Evolutionary conservation across 495 filamentous ascomycete genomes (phyloP), one percentile per base, ranked within the genome.

Genomic region (Melanomma pulvis-pyrius): DNA sequence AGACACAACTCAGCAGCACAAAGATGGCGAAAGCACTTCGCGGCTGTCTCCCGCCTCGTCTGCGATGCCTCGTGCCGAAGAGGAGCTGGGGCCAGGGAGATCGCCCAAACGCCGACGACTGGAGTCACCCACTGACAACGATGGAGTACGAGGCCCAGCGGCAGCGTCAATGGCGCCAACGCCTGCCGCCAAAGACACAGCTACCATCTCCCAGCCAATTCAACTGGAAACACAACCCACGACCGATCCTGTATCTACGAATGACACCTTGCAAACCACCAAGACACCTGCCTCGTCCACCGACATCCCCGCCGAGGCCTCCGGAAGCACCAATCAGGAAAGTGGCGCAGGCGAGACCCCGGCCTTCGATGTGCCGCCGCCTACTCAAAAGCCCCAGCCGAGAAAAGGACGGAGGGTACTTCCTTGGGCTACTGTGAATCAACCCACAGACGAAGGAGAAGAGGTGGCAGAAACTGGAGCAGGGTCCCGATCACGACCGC

Each of bases 21-120:
- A 22, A 17, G 19, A n/a, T 36, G 22, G 2, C 13, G 26, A 7
- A 36, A 52, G 21, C 30, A 25, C 59, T 1, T 1, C 12, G 3
- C 26, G 5, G 22, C 13, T 9, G 1, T 11, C 57, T 2, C 12
- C 15, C 9, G 13, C 28, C n/a, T 15, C 8, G 39, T 44, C 39
- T 2, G n/a, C 9, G 17, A 44, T 15, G n/a, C 39, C 39, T 9
- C 41, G 15, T 49, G 50, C 28, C 7, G 32, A 50, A 21, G 59
- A 64, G 21, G 53, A 65, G 0, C 24, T 41, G 13, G 49, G 17
- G 32, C 24, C 49, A 15, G n/a, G 48, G 47, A 48, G 24, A 63
- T 55, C 67, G 46, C 30, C 59, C 61, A 34, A 57, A 49, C 67
- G 61, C n/a, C 63, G 64, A 28, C 62, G 57, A 47, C 44, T 61